Conservation (phyloP, 2,329 filamentous ascomycete genomes). For the Fusarium caatingaense region DNA sequence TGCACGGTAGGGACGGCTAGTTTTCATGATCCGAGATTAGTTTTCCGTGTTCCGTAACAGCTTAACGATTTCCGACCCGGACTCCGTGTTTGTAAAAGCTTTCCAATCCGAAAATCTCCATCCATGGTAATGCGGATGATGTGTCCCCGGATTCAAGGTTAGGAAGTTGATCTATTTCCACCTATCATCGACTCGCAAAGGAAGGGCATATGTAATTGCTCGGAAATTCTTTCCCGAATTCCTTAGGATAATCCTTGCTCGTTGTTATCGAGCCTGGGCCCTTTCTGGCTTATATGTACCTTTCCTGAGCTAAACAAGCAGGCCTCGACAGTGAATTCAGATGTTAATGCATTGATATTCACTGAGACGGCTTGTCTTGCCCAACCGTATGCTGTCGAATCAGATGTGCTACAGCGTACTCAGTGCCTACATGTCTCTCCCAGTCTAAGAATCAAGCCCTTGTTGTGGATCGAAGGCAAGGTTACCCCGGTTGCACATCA, state of each 20-base stretch:
- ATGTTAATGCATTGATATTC: not conserved
- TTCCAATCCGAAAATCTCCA: not conserved
- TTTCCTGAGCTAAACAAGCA: not conserved
- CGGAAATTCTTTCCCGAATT: constrained; percentile 2
- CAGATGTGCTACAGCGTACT: not conserved
- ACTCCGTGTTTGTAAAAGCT: not conserved
- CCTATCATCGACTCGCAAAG: not conserved
- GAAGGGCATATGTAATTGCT: not conserved
- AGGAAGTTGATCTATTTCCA: not conserved
- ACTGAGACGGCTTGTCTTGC: not conserved
- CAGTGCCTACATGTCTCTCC: not conserved
- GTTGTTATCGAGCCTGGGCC: not conserved
- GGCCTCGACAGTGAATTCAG: not conserved
- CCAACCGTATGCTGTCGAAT: not conserved
- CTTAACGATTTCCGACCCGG: not conserved
- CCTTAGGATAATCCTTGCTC: constrained; percentile 6
- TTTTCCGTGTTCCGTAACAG: not conserved
- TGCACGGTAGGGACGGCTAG: not conserved
- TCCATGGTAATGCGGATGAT: not conserved
- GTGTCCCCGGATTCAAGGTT: not conserved
- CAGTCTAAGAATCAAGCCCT: not conserved
- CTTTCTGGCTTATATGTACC: too few species aligned
- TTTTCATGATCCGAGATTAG: not conserved
- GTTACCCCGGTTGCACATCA: not conserved
- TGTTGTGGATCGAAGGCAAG: not conserved